Conservation (phyloP, 345 rosid species). For the Eucalyptus caleyi region DNA sequence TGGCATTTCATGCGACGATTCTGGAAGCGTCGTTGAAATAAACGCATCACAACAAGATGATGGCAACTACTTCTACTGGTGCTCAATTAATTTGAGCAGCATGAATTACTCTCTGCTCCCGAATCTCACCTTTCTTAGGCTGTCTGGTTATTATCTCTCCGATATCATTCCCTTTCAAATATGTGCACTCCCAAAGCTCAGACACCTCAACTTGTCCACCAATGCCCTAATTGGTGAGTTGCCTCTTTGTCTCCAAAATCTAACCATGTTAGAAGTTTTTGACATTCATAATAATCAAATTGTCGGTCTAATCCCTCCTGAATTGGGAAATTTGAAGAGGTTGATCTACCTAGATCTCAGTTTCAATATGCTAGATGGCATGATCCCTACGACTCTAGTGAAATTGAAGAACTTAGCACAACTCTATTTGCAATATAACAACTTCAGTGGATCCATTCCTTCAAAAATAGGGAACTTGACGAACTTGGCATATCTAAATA, state of each 20-base stretch:
- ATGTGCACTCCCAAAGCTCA: no score
- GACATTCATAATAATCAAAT: accelerated
- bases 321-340: no score
- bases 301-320: accelerated
- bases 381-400: accelerated
- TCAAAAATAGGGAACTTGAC: no score
- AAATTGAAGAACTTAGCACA: no score
- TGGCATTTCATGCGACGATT: neutral
- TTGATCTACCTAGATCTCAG: no score
- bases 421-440: no score
- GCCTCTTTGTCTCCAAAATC: no score
- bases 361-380: accelerated
- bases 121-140: neutral
- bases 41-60: accelerated
- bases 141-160: accelerated
- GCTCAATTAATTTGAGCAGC: neutral
- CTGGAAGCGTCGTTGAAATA: neutral
- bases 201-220: no score
- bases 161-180: accelerated
- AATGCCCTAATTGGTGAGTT: accelerated
- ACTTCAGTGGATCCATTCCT: no score
- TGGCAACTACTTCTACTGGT: accelerated
- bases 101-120: constrained; percentile 4
- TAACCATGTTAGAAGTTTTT: no score
- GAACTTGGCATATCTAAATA: no score